These are phyloP conservation scores for Yamadazyma sp. DNA, from an alignment of 805 yeast genomes.

Conservation along the genomic window DNA sequence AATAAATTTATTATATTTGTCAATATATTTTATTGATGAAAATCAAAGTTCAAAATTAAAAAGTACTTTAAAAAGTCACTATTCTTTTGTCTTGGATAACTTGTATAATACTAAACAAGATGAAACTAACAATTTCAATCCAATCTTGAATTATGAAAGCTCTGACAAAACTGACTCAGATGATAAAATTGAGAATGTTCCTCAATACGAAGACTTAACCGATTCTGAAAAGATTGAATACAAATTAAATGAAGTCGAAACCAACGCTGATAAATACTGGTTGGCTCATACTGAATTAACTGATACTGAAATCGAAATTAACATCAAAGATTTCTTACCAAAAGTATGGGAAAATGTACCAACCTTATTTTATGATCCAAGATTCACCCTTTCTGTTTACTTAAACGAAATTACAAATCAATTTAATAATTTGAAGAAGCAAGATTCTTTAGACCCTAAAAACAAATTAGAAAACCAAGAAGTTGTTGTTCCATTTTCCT, in stretches of 20 bases:
- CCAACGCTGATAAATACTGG: conserved; percentile 22
- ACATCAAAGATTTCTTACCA: conserved; percentile 11
- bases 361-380: conserved; percentile 49
- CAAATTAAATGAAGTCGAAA: conserved; percentile 18
- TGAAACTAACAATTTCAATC: too few species aligned
- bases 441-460: too few species aligned
- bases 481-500: conserved; percentile 39
- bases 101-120: conserved; percentile 4
- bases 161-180: too few species aligned
- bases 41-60: conserved; percentile 10
- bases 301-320: conserved; percentile 12
- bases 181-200: too few species aligned
- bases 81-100: conserved; percentile 13
- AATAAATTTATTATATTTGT: conserved; percentile 16
- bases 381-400: conserved; percentile 51
- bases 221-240: conserved; percentile 16
- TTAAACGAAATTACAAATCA: conserved; percentile 35
- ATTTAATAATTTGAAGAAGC: conserved; percentile 10
- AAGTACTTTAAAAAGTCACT: conserved; percentile 13
- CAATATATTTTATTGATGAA: conserved; percentile 16
- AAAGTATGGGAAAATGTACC: conserved; percentile 17
- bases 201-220: conserved; percentile 15
- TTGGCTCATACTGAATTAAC: conserved; percentile 22
- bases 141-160: too few species aligned
- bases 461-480: too few species aligned